Evolutionary conservation across 2,329 filamentous ascomycete species (phyloP).

Genomic region (Botrytis sinoallii): DNA sequence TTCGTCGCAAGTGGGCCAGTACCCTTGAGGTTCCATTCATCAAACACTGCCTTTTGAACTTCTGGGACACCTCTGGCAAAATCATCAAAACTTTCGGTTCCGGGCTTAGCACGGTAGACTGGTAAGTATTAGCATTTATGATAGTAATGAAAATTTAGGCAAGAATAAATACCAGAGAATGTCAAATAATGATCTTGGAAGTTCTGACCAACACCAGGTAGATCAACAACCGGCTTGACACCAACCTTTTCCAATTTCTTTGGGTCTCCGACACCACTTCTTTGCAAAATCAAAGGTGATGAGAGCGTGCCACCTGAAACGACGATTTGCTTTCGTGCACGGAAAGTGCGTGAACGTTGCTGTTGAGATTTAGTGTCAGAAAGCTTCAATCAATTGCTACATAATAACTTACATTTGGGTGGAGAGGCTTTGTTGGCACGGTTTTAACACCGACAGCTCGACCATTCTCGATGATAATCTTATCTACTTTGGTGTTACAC

Average conservation of each 20-base stretch:
- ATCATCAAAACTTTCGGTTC: slow-evolving; percentile 74
- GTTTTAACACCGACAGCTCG: slow-evolving; percentile 69
- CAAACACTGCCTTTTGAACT: slow-evolving; percentile 67
- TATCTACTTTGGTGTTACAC: slow-evolving; percentile 54
- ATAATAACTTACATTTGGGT: slow-evolving; percentile 43
- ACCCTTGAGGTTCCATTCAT: slow-evolving; percentile 76
- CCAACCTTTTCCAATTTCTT: slow-evolving; percentile 47
- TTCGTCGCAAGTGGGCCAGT: slow-evolving; percentile 51
- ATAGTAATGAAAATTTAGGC: too few species aligned
- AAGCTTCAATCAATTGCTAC: slow-evolving; percentile 11
- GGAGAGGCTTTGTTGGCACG: slow-evolving; percentile 66
- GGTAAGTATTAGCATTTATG: neutral
- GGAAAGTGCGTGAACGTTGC: slow-evolving; percentile 36
- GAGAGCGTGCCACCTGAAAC: slow-evolving; percentile 42
- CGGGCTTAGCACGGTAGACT: slow-evolving; percentile 40
- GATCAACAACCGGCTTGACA: slow-evolving; percentile 46
- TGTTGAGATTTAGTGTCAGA: slow-evolving; percentile 32
- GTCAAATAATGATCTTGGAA: slow-evolving; percentile 57
- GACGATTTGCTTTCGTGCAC: slow-evolving; percentile 46
- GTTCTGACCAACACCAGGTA: slow-evolving; percentile 52
- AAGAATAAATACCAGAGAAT: slow-evolving; percentile 40
- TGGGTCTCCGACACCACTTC: slow-evolving; percentile 56
- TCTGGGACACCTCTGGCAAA: slow-evolving; percentile 72
- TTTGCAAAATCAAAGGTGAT: slow-evolving; percentile 50
- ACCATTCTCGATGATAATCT: slow-evolving; percentile 55